phyloP scores from a whole-genome alignment of 768 basidiomycete genomes.

The Agrocybe praecox region DNA sequence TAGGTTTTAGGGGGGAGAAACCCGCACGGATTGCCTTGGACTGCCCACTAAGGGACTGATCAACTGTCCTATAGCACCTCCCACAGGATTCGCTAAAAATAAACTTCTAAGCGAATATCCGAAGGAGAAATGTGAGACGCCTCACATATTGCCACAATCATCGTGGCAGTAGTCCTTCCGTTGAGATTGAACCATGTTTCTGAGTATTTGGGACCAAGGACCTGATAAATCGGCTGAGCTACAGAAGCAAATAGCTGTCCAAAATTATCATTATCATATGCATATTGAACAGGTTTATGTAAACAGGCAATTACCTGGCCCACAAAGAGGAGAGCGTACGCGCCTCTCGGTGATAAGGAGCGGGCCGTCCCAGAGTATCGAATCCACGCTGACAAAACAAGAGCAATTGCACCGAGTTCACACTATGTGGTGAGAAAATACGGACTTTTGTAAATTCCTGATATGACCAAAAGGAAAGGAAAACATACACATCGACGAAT shows the following conservation, averaged over 20 bases:
- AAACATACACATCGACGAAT: slow-evolving; percentile 59
- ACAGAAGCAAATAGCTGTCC: slow-evolving; percentile 61
- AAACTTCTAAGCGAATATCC: slow-evolving; percentile 1
- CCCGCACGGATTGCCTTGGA: slow-evolving; percentile 56
- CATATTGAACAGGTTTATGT: background rate
- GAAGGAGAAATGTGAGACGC: background rate
- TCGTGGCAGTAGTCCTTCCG: slow-evolving; percentile 77
- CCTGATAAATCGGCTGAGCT: slow-evolving; percentile 74
- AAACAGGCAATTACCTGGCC: slow-evolving; percentile 56
- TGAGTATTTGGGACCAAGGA: slow-evolving; percentile 80
- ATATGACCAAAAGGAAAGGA: background rate
- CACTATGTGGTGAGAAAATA: slow-evolving; percentile 48
- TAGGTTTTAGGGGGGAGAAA: background rate
- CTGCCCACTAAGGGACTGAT: slow-evolving; percentile 63
- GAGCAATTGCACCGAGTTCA: slow-evolving; percentile 52
- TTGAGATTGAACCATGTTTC: slow-evolving; percentile 82
- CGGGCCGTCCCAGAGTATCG: slow-evolving; percentile 70
- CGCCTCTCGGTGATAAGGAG: slow-evolving; percentile 49
- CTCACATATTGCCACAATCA: slow-evolving; percentile 55
- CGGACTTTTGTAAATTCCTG: background rate
- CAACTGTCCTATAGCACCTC: slow-evolving; percentile 73
- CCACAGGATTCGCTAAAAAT: slow-evolving; percentile 67
- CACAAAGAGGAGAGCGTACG: slow-evolving; percentile 69
- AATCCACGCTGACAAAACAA: slow-evolving; percentile 73
- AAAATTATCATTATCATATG: background rate